Base-by-base conservation (phyloP, 1,284 basidiomycete species). In the Apiotrichum porosum region DNA sequence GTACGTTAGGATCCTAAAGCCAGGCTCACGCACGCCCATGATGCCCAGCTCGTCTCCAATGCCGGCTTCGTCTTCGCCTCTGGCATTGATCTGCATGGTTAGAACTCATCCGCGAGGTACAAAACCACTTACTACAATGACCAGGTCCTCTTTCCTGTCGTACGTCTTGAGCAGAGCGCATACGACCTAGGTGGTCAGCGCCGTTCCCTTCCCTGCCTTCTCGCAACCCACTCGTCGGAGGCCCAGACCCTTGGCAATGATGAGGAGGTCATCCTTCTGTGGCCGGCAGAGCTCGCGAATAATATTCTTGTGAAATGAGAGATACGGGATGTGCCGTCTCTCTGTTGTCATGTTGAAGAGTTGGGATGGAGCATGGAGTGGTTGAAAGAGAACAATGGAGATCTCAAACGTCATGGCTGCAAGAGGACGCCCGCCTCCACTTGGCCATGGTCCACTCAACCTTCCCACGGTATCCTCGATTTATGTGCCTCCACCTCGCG, bases 21-120 rank as follows among this genome's bases (percentile, higher is more conserved):
- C 90, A 0, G 90, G 91, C 59, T 83, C 85, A 51, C 87, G 77
- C 54, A 89, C 91, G 2, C 93, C 92, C 80, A 95, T 86, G 19
- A 92, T 83, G 0, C 88, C 86, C 9, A 98, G 79, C 65, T 95
- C 89, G 60, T 97, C 92, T 0, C 89, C 90, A 33, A 98, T 87
- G 1, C 86, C 89, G 0, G 83, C 79, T 64, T 95, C 92, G 66
- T 97, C 94, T 54, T 93, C 88, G 3, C 82, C 78, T 0, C 71
- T 81, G 0, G 93, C 92, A 69, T 95, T 94, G 47, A 73, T 65
- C 69, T 71, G 39, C 4, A 18, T 10, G 13, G 17, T 44, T n/a
- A n/a, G n/a, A n/a, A n/a, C n/a, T n/a, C n/a, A n/a, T n/a, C n/a
- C n/a, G n/a, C n/a, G 42, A 47, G 44, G 14, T 42, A 19, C 23